Conservation (phyloP, 2,329 filamentous ascomycete genomes). For the Clonostachys rosea region DNA sequence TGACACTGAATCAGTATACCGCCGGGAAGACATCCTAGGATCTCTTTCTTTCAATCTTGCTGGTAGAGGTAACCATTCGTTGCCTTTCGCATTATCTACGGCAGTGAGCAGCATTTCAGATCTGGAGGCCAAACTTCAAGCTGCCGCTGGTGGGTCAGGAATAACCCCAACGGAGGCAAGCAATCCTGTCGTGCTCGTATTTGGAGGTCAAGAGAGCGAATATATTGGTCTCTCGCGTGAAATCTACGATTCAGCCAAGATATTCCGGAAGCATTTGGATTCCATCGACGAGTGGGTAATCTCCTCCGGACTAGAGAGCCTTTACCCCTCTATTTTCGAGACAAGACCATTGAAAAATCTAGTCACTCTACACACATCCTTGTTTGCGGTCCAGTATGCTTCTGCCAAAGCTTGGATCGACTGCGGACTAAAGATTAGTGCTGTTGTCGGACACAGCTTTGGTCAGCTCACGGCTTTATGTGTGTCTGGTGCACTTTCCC, state of each 20-base stretch:
- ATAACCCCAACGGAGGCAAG: not conserved
- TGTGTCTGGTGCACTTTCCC: slow-evolving; percentile 19
- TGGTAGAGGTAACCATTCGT: too few species aligned
- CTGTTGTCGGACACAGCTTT: slow-evolving; percentile 27
- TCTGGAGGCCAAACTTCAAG: too few species aligned
- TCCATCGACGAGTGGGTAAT: not conserved
- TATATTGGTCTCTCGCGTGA: not conserved
- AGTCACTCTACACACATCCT: not conserved
- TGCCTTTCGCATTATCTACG: too few species aligned
- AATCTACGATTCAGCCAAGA: slow-evolving; percentile 1
- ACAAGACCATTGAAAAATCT: not conserved
- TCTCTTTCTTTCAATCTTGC: too few species aligned
- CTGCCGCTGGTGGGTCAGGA: too few species aligned
- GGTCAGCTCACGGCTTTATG: slow-evolving; percentile 29
- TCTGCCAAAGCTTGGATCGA: slow-evolving; percentile 7
- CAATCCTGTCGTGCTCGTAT: not conserved
- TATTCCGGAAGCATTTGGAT: not conserved
- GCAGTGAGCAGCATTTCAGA: too few species aligned
- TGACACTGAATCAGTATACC: too few species aligned
- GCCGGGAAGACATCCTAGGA: too few species aligned
- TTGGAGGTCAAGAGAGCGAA: slow-evolving; percentile 2
- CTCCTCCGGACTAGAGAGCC: not conserved
- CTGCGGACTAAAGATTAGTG: slow-evolving; percentile 3
- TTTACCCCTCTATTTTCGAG: slow-evolving; percentile 2
- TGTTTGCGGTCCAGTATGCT: slow-evolving; percentile 7